Base-by-base conservation (phyloP, 306 rosid species). In the Cicer yamashitae region DNA sequence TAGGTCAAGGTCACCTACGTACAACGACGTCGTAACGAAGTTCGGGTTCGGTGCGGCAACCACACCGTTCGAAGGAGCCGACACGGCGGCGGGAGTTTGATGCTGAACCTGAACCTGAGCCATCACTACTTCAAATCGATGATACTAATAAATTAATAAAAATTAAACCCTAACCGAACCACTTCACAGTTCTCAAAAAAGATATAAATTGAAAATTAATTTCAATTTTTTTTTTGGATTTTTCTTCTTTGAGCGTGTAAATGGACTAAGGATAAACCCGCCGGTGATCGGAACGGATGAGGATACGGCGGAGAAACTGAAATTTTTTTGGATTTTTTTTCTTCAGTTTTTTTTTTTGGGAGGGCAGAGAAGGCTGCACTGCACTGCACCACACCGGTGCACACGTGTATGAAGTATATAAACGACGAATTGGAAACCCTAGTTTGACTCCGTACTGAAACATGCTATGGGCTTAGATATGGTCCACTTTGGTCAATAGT, bases 91-190 rank as follows among this genome's bases (percentile, higher is more conserved):
- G 0, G 86, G 79, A 84, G 61, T 50, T 81, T 82, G 91, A 62
- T 73, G 96, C 78, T 88, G 96, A 63, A 87, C 88, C 87, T 89
- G 91, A 82, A 79, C 84, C 86, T 91, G 91, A 75, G 96, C 92
- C 96, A 87, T 87, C 77, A 64, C 56, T 39, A 30, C 56, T 57
- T 48, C 45, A 53, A 20, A 34, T 57, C 10, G 25, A 1, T 34
- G 59, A 41, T 40, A 14, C 13, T 11, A 41, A 65, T 43, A 50
- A 69, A 39, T 38, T 11, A 51, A 40, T n/a, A 74, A 12, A 66
- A 76, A 20, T 37, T 56, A 62, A 82, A 82, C 82, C 78, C 79
- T 76, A 81, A 76, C 78, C 82, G 70, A 81, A 76, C 34, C 12
- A 15, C 37, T 50, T 51, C 15, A 47, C 5, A 22, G 39, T n/a